A percentile compares a stretch with the other conserved stretches of the same genome.
Conservation (phyloP, 192 early-diverging fungal genomes). For the Piromyces sp. region DNA sequence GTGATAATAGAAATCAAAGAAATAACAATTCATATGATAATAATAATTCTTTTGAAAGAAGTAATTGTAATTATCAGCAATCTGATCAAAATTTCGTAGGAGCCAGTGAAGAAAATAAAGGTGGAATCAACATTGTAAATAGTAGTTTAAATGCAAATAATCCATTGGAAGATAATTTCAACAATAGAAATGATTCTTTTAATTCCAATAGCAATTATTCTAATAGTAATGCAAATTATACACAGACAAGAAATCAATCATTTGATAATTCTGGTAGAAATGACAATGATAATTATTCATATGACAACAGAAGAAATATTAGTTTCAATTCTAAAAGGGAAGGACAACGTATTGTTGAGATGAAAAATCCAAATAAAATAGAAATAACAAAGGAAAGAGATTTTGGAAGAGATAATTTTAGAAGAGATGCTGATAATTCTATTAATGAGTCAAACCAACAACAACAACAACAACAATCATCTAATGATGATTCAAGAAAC, state of each 20-base stretch:
- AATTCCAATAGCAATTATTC: not conserved
- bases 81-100: not conserved
- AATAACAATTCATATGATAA: not conserved
- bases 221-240: not conserved
- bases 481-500: no score
- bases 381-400: no score
- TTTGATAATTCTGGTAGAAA: no score
- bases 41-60: not conserved
- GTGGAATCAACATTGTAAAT: not conserved
- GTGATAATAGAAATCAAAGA: not conserved
- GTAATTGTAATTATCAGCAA: not conserved
- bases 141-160: not conserved
- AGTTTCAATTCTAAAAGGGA: not conserved
- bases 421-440: no score
- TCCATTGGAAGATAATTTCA: not conserved
- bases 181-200: not conserved
- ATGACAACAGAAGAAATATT: not conserved
- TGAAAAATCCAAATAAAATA: no score
- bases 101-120: not conserved
- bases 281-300: not conserved
- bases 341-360: not conserved
- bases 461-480: no score
- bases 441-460: no score
- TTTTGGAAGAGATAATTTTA: no score
- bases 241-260: no score